Conservation (phyloP, 2,329 filamentous ascomycete species). For the Colletotrichum paranaense region DNA sequence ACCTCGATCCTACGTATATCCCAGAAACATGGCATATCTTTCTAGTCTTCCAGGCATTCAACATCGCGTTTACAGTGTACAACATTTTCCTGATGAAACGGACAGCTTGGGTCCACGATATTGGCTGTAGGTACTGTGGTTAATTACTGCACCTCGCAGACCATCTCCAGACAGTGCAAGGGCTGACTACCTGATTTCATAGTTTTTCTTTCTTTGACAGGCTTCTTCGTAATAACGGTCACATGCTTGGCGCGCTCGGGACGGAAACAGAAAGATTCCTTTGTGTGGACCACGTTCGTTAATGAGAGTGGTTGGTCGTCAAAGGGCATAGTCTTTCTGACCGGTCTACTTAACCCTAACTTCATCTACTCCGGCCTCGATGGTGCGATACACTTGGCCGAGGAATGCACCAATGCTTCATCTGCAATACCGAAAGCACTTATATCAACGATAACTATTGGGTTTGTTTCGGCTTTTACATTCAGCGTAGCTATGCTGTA, state of each 20-base stretch:
- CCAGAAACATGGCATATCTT: slow-evolving; percentile 29
- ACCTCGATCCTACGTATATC: slow-evolving; percentile 8
- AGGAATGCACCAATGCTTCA: slow-evolving; percentile 47
- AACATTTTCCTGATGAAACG: slow-evolving; percentile 24
- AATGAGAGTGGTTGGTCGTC: slow-evolving; percentile 44
- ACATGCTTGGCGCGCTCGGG: slow-evolving; percentile 41
- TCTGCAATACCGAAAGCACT: slow-evolving; percentile 46
- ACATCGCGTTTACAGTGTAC: slow-evolving; percentile 8
- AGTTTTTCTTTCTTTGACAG: slow-evolving; percentile 17
- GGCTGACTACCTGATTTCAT: background rate
- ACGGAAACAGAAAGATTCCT: slow-evolving; percentile 17
- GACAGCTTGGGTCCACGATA: slow-evolving; percentile 16
- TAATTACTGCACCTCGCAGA: background rate
- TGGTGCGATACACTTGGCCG: slow-evolving; percentile 50
- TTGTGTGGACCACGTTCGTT: slow-evolving; percentile 45
- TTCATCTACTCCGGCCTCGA: slow-evolving; percentile 52
- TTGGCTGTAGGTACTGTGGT: slow-evolving; percentile 6
- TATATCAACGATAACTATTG: slow-evolving; percentile 45
- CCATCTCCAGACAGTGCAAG: background rate
- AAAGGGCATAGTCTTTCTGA: slow-evolving; percentile 48
- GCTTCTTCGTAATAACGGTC: slow-evolving; percentile 45
- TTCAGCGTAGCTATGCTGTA: slow-evolving; percentile 45
- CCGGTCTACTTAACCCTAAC: slow-evolving; percentile 49
- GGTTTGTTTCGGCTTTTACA: slow-evolving; percentile 45
- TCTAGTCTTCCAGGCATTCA: slow-evolving; percentile 18